These are phyloP conservation scores for Blastobotrys arbuscula DNA, from an alignment of 1,139 yeast species.

Conservation along the genomic window DNA sequence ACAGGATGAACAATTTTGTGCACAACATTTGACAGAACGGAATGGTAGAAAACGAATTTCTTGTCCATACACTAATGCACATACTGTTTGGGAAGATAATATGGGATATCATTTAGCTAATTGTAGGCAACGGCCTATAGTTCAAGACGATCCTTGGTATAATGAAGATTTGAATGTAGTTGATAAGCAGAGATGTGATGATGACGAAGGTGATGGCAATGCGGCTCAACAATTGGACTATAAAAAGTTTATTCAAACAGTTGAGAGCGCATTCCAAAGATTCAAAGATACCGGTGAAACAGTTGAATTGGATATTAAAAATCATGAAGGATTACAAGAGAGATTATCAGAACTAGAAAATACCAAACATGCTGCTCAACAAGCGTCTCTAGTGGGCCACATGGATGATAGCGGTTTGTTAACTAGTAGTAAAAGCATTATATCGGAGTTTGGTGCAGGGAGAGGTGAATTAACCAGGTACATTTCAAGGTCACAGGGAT, in stretches of 20 bases:
- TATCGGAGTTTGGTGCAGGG: slow-evolving; percentile 87
- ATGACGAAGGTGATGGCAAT: background rate
- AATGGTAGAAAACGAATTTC: slow-evolving; percentile 47
- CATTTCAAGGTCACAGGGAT: slow-evolving; percentile 29
- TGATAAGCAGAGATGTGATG: background rate
- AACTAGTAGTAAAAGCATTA: slow-evolving; percentile 30
- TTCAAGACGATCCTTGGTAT: slow-evolving; percentile 42
- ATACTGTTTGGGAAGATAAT: slow-evolving; percentile 61
- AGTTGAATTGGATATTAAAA: slow-evolving; percentile 17
- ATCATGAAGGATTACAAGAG: slow-evolving; percentile 32
- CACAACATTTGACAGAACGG: slow-evolving; percentile 44
- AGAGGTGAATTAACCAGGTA: slow-evolving; percentile 77
- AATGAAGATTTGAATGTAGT: slow-evolving; percentile 37
- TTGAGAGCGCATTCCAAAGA: slow-evolving; percentile 30
- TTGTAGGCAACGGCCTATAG: slow-evolving; percentile 46
- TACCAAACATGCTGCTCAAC: slow-evolving; percentile 77
- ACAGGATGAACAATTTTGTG: slow-evolving; percentile 48
- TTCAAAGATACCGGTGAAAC: slow-evolving; percentile 17
- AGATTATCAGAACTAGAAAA: slow-evolving; percentile 48
- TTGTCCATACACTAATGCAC: slow-evolving; percentile 75
- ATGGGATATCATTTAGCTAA: slow-evolving; percentile 52
- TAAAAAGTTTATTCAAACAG: slow-evolving; percentile 22
- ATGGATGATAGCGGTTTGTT: slow-evolving; percentile 44
- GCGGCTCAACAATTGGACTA: slow-evolving; percentile 1
- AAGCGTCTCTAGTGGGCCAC: slow-evolving; percentile 73